phyloP scores from a whole-genome alignment of 768 basidiomycete species.

The Russula emetica region DNA sequence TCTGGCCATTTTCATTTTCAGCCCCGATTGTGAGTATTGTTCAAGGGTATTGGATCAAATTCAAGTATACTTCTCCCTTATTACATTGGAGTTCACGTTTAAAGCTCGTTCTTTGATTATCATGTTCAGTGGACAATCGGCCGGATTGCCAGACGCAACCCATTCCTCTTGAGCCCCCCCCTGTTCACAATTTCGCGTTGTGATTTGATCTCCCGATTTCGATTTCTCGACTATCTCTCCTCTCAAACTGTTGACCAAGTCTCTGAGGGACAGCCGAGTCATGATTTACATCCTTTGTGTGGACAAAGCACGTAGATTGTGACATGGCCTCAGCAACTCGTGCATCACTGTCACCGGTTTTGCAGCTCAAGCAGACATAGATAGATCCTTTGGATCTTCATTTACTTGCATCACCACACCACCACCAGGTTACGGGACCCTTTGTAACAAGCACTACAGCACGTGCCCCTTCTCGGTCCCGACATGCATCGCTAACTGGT shows the following conservation, averaged over 20 bases:
- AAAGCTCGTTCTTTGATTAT: background rate
- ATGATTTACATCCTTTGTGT: no score
- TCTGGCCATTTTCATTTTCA: background rate
- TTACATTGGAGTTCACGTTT: background rate
- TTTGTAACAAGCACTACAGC: no score
- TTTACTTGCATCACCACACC: no score
- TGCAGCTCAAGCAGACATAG: background rate
- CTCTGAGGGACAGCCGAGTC: no score
- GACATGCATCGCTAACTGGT: no score
- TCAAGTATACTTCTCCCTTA: background rate
- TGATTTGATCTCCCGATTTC: background rate
- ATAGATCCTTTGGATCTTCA: background rate
- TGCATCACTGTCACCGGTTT: background rate
- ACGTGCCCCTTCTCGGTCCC: no score
- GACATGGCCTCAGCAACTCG: no score
- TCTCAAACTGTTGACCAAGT: no score
- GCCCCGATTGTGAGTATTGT: background rate
- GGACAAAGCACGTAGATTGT: no score
- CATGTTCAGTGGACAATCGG: background rate
- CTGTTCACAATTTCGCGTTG: no score
- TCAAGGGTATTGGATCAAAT: background rate
- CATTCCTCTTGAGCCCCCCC: background rate
- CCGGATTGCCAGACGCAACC: background rate
- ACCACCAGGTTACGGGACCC: no score
- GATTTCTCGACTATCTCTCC: background rate